These are phyloP conservation scores for Lathyrus aphaca DNA, from an alignment of 306 rosid genomes.

Conservation along the genomic window DNA sequence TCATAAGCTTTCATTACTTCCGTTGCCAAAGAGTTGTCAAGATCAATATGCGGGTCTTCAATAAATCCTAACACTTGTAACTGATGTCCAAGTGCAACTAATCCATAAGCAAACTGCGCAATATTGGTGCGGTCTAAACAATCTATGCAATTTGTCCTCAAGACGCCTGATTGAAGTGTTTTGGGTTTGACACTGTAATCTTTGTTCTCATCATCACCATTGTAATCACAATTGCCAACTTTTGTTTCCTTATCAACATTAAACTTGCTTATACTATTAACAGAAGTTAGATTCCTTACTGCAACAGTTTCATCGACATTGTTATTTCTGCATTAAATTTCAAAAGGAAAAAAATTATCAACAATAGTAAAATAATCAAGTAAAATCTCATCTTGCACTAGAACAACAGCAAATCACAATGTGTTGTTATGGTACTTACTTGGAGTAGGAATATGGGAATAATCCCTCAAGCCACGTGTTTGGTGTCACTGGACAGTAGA, in stretches of 20 bases:
- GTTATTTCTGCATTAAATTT: slow-evolving; percentile 56
- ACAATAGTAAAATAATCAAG: slow-evolving; percentile 32
- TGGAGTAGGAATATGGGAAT: slow-evolving; percentile 49
- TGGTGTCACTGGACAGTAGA: slow-evolving; percentile 64
- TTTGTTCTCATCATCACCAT: slow-evolving; percentile 40
- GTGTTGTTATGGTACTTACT: slow-evolving; percentile 58
- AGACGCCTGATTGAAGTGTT: slow-evolving; percentile 76
- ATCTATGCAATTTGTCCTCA: slow-evolving; percentile 96
- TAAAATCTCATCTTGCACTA: slow-evolving; percentile 7
- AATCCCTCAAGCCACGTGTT: slow-evolving; percentile 47
- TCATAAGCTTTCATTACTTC: slow-evolving; percentile 82
- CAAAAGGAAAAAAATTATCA: neutral
- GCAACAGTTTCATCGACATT: slow-evolving; percentile 30
- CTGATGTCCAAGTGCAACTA: slow-evolving; percentile 80
- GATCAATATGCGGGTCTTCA: slow-evolving; percentile 65
- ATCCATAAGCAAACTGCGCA: slow-evolving; percentile 90
- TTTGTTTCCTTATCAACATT: too few relatives aligned
- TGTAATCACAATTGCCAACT: neutral
- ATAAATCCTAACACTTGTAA: slow-evolving; percentile 61
- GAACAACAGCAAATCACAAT: slow-evolving; percentile 10
- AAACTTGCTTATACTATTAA: too few relatives aligned
- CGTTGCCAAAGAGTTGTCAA: slow-evolving; percentile 75
- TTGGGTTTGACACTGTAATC: slow-evolving; percentile 44
- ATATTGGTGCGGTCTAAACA: slow-evolving; percentile 98
- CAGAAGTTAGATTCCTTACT: too few relatives aligned